Evolutionary conservation across 306 rosid genomes (phyloP).

Genomic region (Arachis stenosperma): DNA sequence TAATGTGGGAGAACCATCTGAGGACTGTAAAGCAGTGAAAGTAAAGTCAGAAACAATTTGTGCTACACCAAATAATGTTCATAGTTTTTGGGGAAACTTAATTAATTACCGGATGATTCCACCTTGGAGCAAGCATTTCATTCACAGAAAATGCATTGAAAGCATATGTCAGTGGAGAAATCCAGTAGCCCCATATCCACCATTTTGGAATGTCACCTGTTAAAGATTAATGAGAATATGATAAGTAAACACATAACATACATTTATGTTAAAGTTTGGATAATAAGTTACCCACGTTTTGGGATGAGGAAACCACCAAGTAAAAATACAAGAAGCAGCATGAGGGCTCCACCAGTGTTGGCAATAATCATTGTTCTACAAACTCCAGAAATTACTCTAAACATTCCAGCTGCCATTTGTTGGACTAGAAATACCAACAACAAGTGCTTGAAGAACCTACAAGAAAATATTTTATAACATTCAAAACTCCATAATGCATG

Average conservation of each 20-base stretch:
- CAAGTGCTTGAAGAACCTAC: conserved; percentile 70
- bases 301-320: conserved; percentile 77
- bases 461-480: not conserved
- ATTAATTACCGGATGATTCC: conserved; percentile 55
- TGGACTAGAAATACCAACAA: conserved; percentile 60
- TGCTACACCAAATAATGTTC: not conserved
- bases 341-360: conserved; percentile 66
- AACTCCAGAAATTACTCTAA: conserved; percentile 65
- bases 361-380: conserved; percentile 72
- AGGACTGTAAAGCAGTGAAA: conserved; percentile 35
- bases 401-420: conserved; percentile 76
- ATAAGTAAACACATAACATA: not conserved
- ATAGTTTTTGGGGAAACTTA: no score
- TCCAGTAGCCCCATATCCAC: conserved; percentile 73
- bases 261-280: not conserved
- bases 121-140: conserved; percentile 62
- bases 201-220: conserved; percentile 60
- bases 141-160: conserved; percentile 66
- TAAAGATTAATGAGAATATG: not conserved
- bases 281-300: conserved; percentile 50
- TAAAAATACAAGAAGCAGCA: conserved; percentile 57
- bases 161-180: conserved; percentile 70
- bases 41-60: conserved; percentile 28
- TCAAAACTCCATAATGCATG: no score
- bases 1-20: conserved; percentile 20